Conservation (phyloP, 2,329 filamentous ascomycete species). For the Hypoxylon sp. region DNA sequence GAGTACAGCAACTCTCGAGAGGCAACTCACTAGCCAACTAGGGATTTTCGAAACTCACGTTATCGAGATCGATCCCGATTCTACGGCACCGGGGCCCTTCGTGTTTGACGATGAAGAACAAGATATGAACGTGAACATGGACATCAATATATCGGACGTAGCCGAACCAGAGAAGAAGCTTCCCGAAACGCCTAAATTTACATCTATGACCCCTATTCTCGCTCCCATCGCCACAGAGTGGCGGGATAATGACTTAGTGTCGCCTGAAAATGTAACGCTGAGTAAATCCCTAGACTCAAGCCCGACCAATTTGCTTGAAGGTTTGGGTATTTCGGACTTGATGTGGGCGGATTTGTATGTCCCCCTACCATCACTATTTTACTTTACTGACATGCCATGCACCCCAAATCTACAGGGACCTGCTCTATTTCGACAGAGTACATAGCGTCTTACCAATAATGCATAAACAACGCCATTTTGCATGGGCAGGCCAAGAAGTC, state of each 20-base stretch:
- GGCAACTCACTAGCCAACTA: constrained; percentile 5
- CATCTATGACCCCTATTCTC: background rate
- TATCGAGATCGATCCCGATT: background rate
- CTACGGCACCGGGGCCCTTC: background rate
- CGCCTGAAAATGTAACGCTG: background rate
- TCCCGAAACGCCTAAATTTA: background rate
- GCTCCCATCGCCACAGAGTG: background rate
- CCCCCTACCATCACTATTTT: background rate
- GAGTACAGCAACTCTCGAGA: constrained; percentile 5
- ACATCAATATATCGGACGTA: constrained; percentile 1
- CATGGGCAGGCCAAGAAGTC: background rate
- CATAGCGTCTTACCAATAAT: constrained; percentile 14
- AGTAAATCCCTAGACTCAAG: background rate
- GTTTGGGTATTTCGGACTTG: background rate
- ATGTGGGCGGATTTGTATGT: constrained; percentile 5
- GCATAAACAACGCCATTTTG: constrained; percentile 9
- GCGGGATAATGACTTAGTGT: background rate
- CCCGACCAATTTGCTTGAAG: background rate
- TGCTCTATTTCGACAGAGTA: constrained; percentile 25
- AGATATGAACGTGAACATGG: constrained; percentile 1
- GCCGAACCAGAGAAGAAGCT: background rate
- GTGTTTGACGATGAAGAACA: background rate
- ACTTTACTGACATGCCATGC: background rate
- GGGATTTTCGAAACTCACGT: background rate
- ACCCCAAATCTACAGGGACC: constrained; percentile 4